Conservation (phyloP, 2,329 filamentous ascomycete genomes). For the Trichophaea hybrida region DNA sequence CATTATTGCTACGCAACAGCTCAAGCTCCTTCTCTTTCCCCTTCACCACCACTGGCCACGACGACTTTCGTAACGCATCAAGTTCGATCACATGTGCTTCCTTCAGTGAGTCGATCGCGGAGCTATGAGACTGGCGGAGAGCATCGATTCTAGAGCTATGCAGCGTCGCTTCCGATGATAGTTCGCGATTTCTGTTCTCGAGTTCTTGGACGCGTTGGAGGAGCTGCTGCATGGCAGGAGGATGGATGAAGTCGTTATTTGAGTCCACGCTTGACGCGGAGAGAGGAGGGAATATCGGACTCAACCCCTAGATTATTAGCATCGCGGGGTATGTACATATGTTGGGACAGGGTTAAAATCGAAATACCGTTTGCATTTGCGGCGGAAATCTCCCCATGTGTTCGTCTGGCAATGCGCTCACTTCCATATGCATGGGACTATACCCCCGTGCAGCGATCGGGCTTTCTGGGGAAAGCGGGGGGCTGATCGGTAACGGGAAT, state of each 20-base stretch:
- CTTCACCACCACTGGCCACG: conserved; percentile 8
- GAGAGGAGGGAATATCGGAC: too few species aligned
- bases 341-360: too few species aligned
- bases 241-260: too few species aligned
- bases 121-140: background rate
- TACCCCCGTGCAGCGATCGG: background rate
- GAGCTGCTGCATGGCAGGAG: background rate
- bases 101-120: conserved; percentile 5
- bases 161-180: background rate
- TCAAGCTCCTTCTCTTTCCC: conserved; percentile 22
- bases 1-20: conserved; percentile 11
- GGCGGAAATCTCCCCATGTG: too few species aligned
- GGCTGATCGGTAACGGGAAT: conserved; percentile 16
- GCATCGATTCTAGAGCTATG: conserved; percentile 2
- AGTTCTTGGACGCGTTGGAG: conserved; percentile 1
- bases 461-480: conserved; percentile 17
- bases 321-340: too few species aligned
- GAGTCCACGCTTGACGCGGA: too few species aligned
- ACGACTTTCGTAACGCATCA: conserved; percentile 4
- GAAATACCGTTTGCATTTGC: too few species aligned
- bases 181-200: conserved; percentile 1
- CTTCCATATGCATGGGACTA: background rate
- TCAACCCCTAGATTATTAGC: too few species aligned
- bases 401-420: background rate
- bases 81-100: conserved; percentile 10